Conservation (phyloP, 371 early-diverging fungal genomes). For the Conidiobolus incongruus region DNA sequence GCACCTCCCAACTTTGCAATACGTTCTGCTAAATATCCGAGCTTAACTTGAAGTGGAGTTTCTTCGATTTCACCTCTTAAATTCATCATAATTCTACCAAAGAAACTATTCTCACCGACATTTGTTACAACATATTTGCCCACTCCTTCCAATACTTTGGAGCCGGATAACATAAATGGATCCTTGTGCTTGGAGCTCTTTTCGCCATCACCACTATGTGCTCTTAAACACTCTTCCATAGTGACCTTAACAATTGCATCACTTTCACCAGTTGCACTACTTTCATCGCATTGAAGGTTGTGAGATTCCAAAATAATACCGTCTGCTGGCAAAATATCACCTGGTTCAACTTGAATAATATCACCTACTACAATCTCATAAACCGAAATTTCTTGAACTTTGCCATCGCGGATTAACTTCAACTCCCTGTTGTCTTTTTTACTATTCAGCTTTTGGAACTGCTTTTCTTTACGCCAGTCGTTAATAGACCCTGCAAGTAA, state of each 20-base stretch:
- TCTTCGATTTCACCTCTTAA: slow-evolving; percentile 15
- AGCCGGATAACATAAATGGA: slow-evolving; percentile 46
- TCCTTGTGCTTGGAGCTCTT: slow-evolving; percentile 15
- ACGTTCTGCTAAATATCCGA: slow-evolving; percentile 32
- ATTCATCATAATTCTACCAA: slow-evolving; percentile 59
- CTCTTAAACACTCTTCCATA: slow-evolving; percentile 10
- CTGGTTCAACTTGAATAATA: slow-evolving; percentile 75
- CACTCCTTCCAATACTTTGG: slow-evolving; percentile 54
- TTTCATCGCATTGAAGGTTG: slow-evolving; percentile 76
- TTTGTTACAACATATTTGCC: slow-evolving; percentile 41
- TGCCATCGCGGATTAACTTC: slow-evolving; percentile 47
- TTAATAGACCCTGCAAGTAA: slow-evolving; percentile 58
- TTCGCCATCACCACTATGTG: slow-evolving; percentile 4
- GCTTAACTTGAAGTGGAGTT: slow-evolving; percentile 46
- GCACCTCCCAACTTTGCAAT: slow-evolving; percentile 49
- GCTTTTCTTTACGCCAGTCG: slow-evolving; percentile 67
- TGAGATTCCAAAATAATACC: slow-evolving; percentile 60
- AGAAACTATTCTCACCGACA: slow-evolving; percentile 45
- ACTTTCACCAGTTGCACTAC: slow-evolving; percentile 82
- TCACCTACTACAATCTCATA: slow-evolving; percentile 77
- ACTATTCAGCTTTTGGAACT: slow-evolving; percentile 58
- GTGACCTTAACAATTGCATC: slow-evolving; percentile 34
- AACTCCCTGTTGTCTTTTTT: slow-evolving; percentile 61
- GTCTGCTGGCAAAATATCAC: slow-evolving; percentile 86
- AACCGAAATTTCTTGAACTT: slow-evolving; percentile 56